Conservation (phyloP, 2,329 filamentous ascomycete genomes). For the Arthrobotrys megalospora region DNA sequence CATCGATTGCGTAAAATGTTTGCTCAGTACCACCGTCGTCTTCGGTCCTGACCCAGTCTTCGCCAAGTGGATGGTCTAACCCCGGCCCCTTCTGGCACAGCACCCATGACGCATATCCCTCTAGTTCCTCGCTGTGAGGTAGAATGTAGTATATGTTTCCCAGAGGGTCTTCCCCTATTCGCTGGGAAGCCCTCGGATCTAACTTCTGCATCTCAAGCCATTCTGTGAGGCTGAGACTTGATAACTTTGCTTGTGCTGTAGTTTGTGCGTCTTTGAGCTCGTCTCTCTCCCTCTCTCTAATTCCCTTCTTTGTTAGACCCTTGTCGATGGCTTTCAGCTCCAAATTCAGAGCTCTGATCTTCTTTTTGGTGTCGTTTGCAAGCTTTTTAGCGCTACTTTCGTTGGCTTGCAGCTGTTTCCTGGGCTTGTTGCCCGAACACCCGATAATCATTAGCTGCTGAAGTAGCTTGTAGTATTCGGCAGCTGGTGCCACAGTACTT, state of each 20-base stretch:
- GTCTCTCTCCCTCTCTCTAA: slow-evolving; percentile 13
- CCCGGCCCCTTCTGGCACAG: slow-evolving; percentile 42
- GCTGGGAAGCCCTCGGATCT: slow-evolving; percentile 34
- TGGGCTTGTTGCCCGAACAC: slow-evolving; percentile 11
- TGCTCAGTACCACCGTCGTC: slow-evolving; percentile 38
- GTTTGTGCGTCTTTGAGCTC: slow-evolving; percentile 5
- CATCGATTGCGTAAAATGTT: slow-evolving; percentile 46
- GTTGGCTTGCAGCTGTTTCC: slow-evolving; percentile 1
- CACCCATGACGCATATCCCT: slow-evolving; percentile 48
- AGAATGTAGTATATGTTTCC: slow-evolving; percentile 43
- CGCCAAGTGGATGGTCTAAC: slow-evolving; percentile 44
- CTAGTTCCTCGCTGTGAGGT: slow-evolving; percentile 22
- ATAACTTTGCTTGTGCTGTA: slow-evolving; percentile 1
- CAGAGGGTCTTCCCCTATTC: slow-evolving; percentile 31
- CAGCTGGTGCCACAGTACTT: slow-evolving; percentile 31
- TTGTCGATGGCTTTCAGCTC: slow-evolving; percentile 35
- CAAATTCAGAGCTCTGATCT: slow-evolving; percentile 15
- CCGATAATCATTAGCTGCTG: slow-evolving; percentile 35
- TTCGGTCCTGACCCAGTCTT: slow-evolving; percentile 32
- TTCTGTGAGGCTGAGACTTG: slow-evolving; percentile 47
- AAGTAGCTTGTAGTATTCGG: slow-evolving; percentile 42
- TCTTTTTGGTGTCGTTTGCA: slow-evolving; percentile 28
- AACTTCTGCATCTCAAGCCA: slow-evolving; percentile 40
- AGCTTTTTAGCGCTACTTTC: background rate
- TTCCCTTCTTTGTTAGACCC: slow-evolving; percentile 25